These are phyloP conservation scores for Fusarium metavorans DNA, from an alignment of 2,329 filamentous ascomycete genomes.

Conservation along the genomic window DNA sequence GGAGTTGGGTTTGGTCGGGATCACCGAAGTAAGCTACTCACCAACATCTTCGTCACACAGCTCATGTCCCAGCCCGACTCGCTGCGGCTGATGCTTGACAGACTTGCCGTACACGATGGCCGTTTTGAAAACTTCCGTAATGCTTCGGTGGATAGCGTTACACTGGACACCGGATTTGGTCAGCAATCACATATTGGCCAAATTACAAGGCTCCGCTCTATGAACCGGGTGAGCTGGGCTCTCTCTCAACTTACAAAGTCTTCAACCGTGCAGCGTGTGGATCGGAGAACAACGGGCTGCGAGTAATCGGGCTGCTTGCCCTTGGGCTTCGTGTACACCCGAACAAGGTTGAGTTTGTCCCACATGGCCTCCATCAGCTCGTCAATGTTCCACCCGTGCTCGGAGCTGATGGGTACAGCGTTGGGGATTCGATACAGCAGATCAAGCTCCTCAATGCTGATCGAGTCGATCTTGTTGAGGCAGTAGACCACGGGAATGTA, in stretches of 20 bases:
- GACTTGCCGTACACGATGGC: conserved; percentile 98
- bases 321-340: conserved; percentile 99
- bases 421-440: conserved; percentile 96
- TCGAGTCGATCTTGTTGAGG: conserved; percentile 98
- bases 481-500: conserved; percentile 99
- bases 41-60: conserved; percentile 97
- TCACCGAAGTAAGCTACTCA: conserved; percentile 59
- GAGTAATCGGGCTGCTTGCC: conserved; percentile 94
- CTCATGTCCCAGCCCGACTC: conserved; percentile 91
- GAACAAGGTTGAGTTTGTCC: conserved; percentile 91
- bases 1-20: conserved; percentile 17
- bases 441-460: conserved; percentile 97
- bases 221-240: conserved; percentile 3
- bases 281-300: conserved; percentile 87
- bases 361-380: conserved; percentile 98
- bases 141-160: conserved; percentile 96
- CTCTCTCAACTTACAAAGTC: conserved; percentile 82
- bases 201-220: conserved; percentile 20
- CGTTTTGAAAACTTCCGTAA: conserved; percentile 94
- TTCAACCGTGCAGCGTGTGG: conserved; percentile 87
- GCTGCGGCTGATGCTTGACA: conserved; percentile 98
- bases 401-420: conserved; percentile 95
- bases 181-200: conserved; percentile 37
- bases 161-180: conserved; percentile 72
- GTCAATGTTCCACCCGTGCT: conserved; percentile 98